Conservation (phyloP, 768 basidiomycete genomes). For the Cantharellus anzutake region DNA sequence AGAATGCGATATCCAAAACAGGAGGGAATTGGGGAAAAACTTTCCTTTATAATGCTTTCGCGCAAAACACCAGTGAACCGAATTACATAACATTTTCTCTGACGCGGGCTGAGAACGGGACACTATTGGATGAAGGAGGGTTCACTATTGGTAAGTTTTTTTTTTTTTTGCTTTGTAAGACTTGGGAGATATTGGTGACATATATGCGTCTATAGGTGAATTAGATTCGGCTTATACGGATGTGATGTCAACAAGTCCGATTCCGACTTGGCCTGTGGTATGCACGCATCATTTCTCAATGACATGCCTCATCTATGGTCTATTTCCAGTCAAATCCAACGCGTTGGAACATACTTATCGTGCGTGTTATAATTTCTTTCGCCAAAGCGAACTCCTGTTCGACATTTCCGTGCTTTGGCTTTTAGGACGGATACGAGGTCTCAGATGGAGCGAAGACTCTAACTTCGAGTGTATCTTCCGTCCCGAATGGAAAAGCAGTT, state of each 20-base stretch:
- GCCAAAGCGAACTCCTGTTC: neutral
- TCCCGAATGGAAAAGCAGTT: conserved; percentile 52
- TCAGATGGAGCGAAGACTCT: conserved; percentile 34
- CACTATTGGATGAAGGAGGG: conserved; percentile 39
- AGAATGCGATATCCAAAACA: conserved; percentile 37
- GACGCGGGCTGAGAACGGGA: conserved; percentile 35
- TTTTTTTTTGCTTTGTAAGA: neutral
- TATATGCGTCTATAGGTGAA: conserved; percentile 29
- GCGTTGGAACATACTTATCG: conserved; percentile 63
- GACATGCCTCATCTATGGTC: neutral
- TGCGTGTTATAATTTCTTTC: conserved; percentile 13
- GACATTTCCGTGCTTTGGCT: neutral
- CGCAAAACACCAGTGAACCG: conserved; percentile 43
- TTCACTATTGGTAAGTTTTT: conserved; percentile 47
- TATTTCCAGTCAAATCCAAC: conserved; percentile 23
- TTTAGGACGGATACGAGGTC: conserved; percentile 15
- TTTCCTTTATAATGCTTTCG: conserved; percentile 59
- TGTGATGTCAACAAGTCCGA: conserved; percentile 35
- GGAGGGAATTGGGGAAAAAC: conserved; percentile 39
- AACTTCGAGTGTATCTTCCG: conserved; percentile 33
- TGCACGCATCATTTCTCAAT: neutral
- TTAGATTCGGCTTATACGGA: conserved; percentile 40
- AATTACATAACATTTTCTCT: conserved; percentile 70
- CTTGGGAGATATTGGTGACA: neutral
- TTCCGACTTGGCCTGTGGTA: conserved; percentile 53